Base-by-base conservation (phyloP, 805 yeast genomes). In the Tetrapisispora pingtungensis region DNA sequence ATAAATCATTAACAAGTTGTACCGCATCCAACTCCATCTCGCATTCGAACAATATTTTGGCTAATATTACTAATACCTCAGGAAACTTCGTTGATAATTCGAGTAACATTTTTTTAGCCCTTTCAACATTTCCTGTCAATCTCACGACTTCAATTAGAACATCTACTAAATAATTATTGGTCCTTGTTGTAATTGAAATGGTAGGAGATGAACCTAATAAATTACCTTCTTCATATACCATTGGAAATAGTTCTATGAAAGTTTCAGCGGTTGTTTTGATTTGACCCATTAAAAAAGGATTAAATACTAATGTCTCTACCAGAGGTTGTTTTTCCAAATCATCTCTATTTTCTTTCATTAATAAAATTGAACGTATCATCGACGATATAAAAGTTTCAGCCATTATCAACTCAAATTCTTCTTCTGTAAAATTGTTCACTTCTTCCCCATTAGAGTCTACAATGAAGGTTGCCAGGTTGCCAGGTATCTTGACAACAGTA, bases 281-380 rank as follows among this genome's bases (percentile, higher is more conserved):
- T 32, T 58, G 53, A 4, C 61, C 61, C 6, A 55, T 46, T 10
- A 50, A 47, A 30, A 90, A 74, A 4, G 96, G 96, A 53, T 86
- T 84, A 46, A 85, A 72, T 46, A 81, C 77, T 51, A 95, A 74
- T 27, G 90, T 81, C 58, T 88, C 95, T 10, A 86, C 93, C 45
- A 90, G 72, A 35, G 75, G 71, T 28, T 71, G 67, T 57, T 66
- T 83, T 65, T 80, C 85, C 41, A 85, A 94, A 36, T 83, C 85
- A 47, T 75, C 84, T 6, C 64, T 38, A 22, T 58, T 53, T 15
- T 57, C 61, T 33, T 50, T 46, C 56, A 59, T 51, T 18, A 56
- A 48, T 40, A 55, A 50, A 15, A 90, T 61, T 8, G 87, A 66
- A 52, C 97, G 73, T 24, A 86, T 77, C 50, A 86, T 71, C 1